phyloP scores from a whole-genome alignment of 2,329 filamentous ascomycete species.

The Fusarium equiseti region DNA sequence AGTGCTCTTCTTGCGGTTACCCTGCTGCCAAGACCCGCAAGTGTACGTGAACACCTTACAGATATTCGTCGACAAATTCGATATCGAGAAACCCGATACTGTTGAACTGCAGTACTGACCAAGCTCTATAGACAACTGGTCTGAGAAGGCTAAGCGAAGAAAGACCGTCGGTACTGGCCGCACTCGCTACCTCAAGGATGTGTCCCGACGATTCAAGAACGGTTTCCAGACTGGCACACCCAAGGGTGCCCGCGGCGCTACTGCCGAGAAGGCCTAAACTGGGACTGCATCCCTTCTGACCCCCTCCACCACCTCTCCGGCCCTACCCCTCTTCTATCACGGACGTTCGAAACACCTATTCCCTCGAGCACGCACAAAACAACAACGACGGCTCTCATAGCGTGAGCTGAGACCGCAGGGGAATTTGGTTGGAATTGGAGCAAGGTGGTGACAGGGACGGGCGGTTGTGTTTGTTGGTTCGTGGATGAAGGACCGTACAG shows the following conservation, averaged over 20 bases:
- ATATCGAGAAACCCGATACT: conserved; percentile 16
- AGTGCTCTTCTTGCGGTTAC: conserved; percentile 95
- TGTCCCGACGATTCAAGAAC: conserved; percentile 96
- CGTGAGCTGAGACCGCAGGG: conserved; percentile 26
- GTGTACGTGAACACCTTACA: conserved; percentile 76
- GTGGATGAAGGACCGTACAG: conserved; percentile 36
- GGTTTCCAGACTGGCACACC: conserved; percentile 93
- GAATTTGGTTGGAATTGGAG: conserved; percentile 27
- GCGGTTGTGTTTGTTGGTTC: conserved; percentile 39
- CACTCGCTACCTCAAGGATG: conserved; percentile 93
- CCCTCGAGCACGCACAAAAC: conserved; percentile 21
- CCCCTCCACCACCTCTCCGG: conserved; percentile 34
- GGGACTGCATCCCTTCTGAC: conserved; percentile 36
- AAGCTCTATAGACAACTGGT: conserved; percentile 87
- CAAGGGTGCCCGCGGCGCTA: conserved; percentile 81
- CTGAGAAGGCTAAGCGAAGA: conserved; percentile 99
- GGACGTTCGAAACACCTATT: conserved; percentile 21
- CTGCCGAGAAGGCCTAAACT: conserved; percentile 54
- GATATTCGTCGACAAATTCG: conserved; percentile 15
- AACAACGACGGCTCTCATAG: conserved; percentile 27
- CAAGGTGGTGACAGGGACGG: conserved; percentile 33
- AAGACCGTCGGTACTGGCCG: conserved; percentile 98
- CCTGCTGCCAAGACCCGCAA: conserved; percentile 97
- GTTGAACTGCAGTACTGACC: conserved; percentile 35
- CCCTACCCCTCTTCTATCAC: conserved; percentile 25